These are phyloP conservation scores for Coprinellus micaceus DNA, from an alignment of 768 basidiomycete species.

Conservation along the genomic window DNA sequence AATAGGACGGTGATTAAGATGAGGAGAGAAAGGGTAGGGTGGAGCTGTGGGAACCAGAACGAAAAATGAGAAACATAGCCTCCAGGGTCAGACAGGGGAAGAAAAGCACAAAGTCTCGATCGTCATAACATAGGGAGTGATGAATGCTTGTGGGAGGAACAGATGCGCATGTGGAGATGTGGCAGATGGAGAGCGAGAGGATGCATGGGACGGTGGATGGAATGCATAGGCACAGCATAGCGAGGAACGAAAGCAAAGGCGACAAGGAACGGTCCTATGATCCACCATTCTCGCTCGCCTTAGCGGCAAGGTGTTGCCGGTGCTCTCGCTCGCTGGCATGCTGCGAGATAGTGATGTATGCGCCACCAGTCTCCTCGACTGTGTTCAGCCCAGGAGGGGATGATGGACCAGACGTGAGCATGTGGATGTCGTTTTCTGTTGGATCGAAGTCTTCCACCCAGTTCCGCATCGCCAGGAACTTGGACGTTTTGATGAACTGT, in stretches of 20 bases:
- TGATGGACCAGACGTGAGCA: slow-evolving; percentile 50
- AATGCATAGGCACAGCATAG: slow-evolving; percentile 3
- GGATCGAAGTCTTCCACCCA: slow-evolving; percentile 77
- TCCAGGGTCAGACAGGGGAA: neutral
- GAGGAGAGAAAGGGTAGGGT: neutral
- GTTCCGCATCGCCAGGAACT: slow-evolving; percentile 74
- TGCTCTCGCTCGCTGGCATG: slow-evolving; percentile 71
- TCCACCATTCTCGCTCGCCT: slow-evolving; percentile 13
- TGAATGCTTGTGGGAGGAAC: neutral
- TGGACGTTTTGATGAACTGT: slow-evolving; percentile 85
- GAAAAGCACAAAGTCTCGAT: neutral
- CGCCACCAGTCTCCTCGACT: slow-evolving; percentile 76
- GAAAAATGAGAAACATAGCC: slow-evolving; percentile 1
- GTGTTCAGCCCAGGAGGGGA: slow-evolving; percentile 66
- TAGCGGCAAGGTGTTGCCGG: slow-evolving; percentile 32
- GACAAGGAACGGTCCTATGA: slow-evolving; percentile 24
- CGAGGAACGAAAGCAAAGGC: neutral
- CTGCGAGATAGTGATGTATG: slow-evolving; percentile 84
- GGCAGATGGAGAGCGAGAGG: slow-evolving; percentile 3
- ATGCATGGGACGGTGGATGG: neutral
- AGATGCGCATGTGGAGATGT: slow-evolving; percentile 8
- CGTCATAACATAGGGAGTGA: neutral
- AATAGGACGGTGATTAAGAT: neutral
- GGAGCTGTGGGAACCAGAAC: neutral
- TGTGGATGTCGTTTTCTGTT: slow-evolving; percentile 54